Conservation (phyloP, 768 basidiomycete species). For the Leccinum variicolor region DNA sequence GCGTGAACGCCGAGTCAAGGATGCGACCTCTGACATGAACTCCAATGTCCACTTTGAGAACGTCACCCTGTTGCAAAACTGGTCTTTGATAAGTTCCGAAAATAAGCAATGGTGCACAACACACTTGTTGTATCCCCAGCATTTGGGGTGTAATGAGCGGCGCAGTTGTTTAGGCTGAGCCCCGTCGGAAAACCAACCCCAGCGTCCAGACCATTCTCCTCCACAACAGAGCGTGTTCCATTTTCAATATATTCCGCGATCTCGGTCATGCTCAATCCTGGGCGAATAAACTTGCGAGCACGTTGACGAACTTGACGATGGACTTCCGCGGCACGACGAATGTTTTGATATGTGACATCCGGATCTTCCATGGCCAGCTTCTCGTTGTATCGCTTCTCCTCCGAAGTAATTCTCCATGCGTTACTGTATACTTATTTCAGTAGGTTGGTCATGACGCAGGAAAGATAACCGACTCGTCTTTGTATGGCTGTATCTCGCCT, state of each 20-base stretch:
- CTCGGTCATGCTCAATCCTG: slow-evolving; percentile 92
- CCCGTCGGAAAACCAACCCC: slow-evolving; percentile 98
- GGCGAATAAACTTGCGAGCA: slow-evolving; percentile 79
- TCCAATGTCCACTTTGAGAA: slow-evolving; percentile 96
- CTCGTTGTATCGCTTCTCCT: slow-evolving; percentile 87
- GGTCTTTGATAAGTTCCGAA: slow-evolving; percentile 10
- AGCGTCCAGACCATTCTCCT: slow-evolving; percentile 79
- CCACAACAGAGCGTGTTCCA: slow-evolving; percentile 85
- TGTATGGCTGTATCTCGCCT: slow-evolving; percentile 89
- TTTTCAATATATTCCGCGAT: slow-evolving; percentile 94
- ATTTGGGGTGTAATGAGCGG: slow-evolving; percentile 96
- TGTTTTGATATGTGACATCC: slow-evolving; percentile 80
- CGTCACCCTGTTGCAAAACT: slow-evolving; percentile 83
- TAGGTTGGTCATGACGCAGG: background rate
- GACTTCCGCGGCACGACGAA: slow-evolving; percentile 92
- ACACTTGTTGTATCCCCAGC: slow-evolving; percentile 81
- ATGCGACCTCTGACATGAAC: slow-evolving; percentile 98
- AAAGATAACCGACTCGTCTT: slow-evolving; percentile 69
- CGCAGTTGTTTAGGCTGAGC: slow-evolving; percentile 88
- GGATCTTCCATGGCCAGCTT: slow-evolving; percentile 75
- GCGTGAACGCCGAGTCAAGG: slow-evolving; percentile 92
- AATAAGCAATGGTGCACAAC: slow-evolving; percentile 22
- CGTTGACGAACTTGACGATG: slow-evolving; percentile 88
- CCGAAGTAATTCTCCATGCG: slow-evolving; percentile 81
- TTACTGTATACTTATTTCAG: slow-evolving; percentile 52